Base-by-base conservation (phyloP, 164 flowering plant genomes). In the Tetrastigma voinierianum region DNA sequence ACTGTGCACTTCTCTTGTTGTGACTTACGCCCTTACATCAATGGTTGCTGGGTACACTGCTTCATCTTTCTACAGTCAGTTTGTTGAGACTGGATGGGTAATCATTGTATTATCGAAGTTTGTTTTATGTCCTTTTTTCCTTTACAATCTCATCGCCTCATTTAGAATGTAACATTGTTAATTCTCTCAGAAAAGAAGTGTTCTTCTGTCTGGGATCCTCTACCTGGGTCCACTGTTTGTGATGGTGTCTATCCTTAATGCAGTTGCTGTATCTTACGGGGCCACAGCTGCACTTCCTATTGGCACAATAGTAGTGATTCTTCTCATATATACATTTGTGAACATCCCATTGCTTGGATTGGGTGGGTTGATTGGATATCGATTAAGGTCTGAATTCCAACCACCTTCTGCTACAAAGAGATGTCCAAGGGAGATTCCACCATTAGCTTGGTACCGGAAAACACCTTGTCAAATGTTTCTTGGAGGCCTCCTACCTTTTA, bases 221-320 rank as follows among this genome's bases (percentile, higher is more conserved):
- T 93, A 76, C 71, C 58, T 68, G 3, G 95, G 83, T 49, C 98
- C 98, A n/a, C 44, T 82, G 7, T 57, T 82, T 46, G 55, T 82
- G 46, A 81, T 65, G 10, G 72, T 77, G 58, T 80, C 72, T 56
- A 45, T 86, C 46, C 78, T 93, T 46, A 88, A 88, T 68, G 67
- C 76, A 23, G 75, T 91, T 64, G 86, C 96, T 24, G 61, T 78
- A 55, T 77, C 77, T 51, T 80, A 83, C 70, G 81, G 86, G 25
- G 78, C 86, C 13, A 89, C 90, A 46, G 74, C 89, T 70, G 91
- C 96, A 49, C 83, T 90, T 68, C 96, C 98, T 49, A 77, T 90
- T 65, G 87, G 96, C 72, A 86, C 90, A 60, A 80, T 89, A 55
- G 9, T 80, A 1, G 78, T 78, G 48, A 63, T 90, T 64, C 40